These are phyloP conservation scores for Sarocladium oryzae DNA, from an alignment of 2,329 filamentous ascomycete genomes.

Conservation along the genomic window DNA sequence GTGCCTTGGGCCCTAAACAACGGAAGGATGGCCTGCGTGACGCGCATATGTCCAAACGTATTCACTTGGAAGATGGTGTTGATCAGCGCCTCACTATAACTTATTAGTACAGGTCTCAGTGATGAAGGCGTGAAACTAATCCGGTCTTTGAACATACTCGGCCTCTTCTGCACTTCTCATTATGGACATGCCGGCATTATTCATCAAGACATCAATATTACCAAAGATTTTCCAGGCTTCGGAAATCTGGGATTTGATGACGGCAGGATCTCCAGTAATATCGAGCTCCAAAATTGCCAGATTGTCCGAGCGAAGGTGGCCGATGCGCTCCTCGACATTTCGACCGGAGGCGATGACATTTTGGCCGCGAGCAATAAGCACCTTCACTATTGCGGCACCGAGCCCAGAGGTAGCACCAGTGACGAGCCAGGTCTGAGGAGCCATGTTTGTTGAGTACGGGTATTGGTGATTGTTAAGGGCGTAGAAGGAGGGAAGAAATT, in stretches of 20 bases:
- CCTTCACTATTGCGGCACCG: slow-evolving; percentile 19
- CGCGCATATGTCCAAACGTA: slow-evolving; percentile 20
- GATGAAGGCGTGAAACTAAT: neutral
- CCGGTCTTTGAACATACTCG: slow-evolving; percentile 17
- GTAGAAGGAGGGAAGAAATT: too few relatives aligned
- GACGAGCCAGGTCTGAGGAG: slow-evolving; percentile 25
- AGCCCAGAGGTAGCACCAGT: slow-evolving; percentile 28
- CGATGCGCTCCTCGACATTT: slow-evolving; percentile 18
- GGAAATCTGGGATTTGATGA: slow-evolving; percentile 16
- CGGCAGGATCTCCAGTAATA: slow-evolving; percentile 15
- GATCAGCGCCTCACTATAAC: slow-evolving; percentile 17
- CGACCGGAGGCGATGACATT: slow-evolving; percentile 24
- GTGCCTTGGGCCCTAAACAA: slow-evolving; percentile 19
- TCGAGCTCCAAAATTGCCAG: slow-evolving; percentile 25
- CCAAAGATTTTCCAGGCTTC: slow-evolving; percentile 25
- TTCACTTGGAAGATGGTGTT: slow-evolving; percentile 23
- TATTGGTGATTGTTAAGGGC: too few relatives aligned
- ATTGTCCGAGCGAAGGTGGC: slow-evolving; percentile 18
- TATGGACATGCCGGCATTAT: slow-evolving; percentile 26
- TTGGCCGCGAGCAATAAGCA: slow-evolving; percentile 21
- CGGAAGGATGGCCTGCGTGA: slow-evolving; percentile 23
- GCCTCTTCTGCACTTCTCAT: slow-evolving; percentile 24
- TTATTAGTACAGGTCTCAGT: neutral
- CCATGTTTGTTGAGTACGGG: slow-evolving; percentile 14
- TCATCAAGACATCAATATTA: slow-evolving; percentile 26